Evolutionary conservation across 2,329 filamentous ascomycete genomes (phyloP).

Genomic region (Pseudocercospora crystallina): DNA sequence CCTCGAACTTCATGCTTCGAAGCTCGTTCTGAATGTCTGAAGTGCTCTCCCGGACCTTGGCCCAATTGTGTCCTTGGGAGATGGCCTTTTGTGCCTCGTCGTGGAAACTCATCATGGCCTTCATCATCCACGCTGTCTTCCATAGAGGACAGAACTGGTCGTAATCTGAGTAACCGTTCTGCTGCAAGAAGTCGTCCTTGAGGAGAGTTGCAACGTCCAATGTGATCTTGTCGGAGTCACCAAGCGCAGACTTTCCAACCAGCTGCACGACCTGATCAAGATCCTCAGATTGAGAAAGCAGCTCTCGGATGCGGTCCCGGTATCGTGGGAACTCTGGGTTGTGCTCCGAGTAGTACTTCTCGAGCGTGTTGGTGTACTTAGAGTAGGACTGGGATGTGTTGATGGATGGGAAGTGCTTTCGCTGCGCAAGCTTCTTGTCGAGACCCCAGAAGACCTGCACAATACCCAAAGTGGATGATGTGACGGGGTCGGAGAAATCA

Average conservation of each 20-base stretch:
- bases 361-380: constrained; percentile 87
- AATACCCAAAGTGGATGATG: constrained; percentile 87
- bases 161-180: constrained; percentile 98
- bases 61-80: constrained; percentile 85
- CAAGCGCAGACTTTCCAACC: constrained; percentile 94
- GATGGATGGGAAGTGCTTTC: constrained; percentile 98
- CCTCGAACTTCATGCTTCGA: constrained; percentile 94
- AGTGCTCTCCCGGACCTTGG: constrained; percentile 88
- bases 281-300: constrained; percentile 93
- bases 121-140: constrained; percentile 99
- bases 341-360: constrained; percentile 92
- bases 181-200: constrained; percentile 98
- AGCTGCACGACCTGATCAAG: constrained; percentile 98
- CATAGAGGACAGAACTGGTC: constrained; percentile 99
- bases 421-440: constrained; percentile 98
- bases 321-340: constrained; percentile 91
- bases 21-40: constrained; percentile 80
- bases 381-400: constrained; percentile 94
- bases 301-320: constrained; percentile 88
- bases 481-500: constrained; percentile 99
- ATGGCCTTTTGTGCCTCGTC: constrained; percentile 97
- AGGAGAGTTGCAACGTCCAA: constrained; percentile 86
- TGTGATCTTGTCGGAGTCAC: constrained; percentile 97
- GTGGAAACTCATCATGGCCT: constrained; percentile 96
- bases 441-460: constrained; percentile 99